A percentile compares a stretch with the other conserved stretches of the same genome.
Conservation (phyloP, 2,329 filamentous ascomycete genomes). For the Cryphonectria parasitica region DNA sequence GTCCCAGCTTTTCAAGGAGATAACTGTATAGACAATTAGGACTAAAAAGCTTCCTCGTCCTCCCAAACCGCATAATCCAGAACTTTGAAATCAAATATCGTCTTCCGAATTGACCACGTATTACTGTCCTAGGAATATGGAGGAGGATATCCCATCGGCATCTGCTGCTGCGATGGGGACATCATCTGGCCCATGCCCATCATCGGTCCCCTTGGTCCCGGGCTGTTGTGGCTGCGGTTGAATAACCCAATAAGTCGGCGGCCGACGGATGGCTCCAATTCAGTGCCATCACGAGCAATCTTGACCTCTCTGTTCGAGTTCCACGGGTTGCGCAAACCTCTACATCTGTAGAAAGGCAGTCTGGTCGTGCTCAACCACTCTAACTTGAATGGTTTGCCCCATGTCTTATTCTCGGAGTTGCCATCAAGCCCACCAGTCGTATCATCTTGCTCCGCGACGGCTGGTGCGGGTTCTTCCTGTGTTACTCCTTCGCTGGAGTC, state of each 20-base stretch:
- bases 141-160: slow-evolving; percentile 26
- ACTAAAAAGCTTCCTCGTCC: neutral
- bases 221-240: slow-evolving; percentile 49
- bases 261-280: slow-evolving; percentile 83
- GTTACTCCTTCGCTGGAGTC: slow-evolving; percentile 41
- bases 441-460: slow-evolving; percentile 48
- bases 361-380: slow-evolving; percentile 86
- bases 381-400: slow-evolving; percentile 89
- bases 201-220: slow-evolving; percentile 25
- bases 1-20: neutral
- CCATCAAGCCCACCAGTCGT: slow-evolving; percentile 43
- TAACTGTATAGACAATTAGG: neutral
- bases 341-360: slow-evolving; percentile 85
- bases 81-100: neutral
- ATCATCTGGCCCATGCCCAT: slow-evolving; percentile 22
- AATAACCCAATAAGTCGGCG: slow-evolving; percentile 79
- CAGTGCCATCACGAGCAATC: slow-evolving; percentile 92
- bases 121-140: slow-evolving; percentile 13
- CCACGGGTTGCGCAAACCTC: slow-evolving; percentile 89
- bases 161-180: slow-evolving; percentile 19
- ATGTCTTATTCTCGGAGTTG: slow-evolving; percentile 63
- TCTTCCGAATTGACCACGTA: neutral
- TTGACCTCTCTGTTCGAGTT: slow-evolving; percentile 96
- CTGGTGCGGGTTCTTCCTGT: slow-evolving; percentile 49
- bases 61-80: neutral